Conservation (phyloP, 257 asterid genomes). For the Cordia subcordata region DNA sequence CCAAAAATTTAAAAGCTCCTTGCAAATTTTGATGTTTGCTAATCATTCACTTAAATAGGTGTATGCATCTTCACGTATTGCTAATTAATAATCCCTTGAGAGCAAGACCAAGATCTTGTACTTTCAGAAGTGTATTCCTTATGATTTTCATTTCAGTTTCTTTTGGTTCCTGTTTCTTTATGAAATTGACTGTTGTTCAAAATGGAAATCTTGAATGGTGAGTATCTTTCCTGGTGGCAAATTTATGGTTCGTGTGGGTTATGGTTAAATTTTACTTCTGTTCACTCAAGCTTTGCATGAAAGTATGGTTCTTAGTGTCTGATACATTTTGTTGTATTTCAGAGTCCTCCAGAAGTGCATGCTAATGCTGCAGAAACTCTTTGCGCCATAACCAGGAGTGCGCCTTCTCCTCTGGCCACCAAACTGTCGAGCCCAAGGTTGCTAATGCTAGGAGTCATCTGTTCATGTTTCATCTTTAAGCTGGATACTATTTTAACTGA, state of each 20-base stretch:
- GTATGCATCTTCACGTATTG: too few relatives aligned
- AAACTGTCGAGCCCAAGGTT: constrained; percentile 91
- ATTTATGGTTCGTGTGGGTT: background rate
- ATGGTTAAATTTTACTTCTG: background rate
- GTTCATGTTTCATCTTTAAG: constrained; percentile 5
- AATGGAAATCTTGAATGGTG: background rate
- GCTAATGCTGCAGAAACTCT: constrained; percentile 96
- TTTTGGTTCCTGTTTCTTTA: background rate
- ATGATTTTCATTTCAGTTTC: too few relatives aligned
- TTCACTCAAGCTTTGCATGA: background rate
- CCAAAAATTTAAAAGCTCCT: too few relatives aligned
- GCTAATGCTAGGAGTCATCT: constrained; percentile 15
- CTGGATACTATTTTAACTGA: background rate
- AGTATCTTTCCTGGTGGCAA: background rate
- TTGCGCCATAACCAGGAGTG: constrained; percentile 84
- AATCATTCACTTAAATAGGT: too few relatives aligned
- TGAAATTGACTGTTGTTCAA: background rate
- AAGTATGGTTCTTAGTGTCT: background rate
- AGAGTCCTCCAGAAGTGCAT: constrained; percentile 93
- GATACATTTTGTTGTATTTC: constrained; percentile 19
- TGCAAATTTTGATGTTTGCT: too few relatives aligned
- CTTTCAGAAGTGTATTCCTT: too few relatives aligned
- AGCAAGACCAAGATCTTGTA: too few relatives aligned
- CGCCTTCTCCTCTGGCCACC: constrained; percentile 82
- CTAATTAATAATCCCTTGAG: too few relatives aligned